Evolutionary conservation across 179 eudicot species (phyloP).

Genomic region (Silene noctiflora): DNA sequence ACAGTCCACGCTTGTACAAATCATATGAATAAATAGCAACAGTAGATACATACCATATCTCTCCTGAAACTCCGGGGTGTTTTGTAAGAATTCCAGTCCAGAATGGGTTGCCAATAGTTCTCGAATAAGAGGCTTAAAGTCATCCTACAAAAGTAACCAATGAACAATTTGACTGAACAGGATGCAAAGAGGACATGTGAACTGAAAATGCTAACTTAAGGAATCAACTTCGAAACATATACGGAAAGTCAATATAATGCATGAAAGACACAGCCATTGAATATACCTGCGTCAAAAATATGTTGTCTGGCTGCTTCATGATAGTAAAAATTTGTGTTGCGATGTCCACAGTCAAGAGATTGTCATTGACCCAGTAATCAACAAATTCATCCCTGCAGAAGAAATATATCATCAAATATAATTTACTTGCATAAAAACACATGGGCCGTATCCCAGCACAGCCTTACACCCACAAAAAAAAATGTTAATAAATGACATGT

Average conservation of each 20-base stretch:
- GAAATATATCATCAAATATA: neutral
- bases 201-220: neutral
- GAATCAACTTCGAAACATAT: neutral
- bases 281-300: slow-evolving; percentile 64
- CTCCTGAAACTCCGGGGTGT: slow-evolving; percentile 98
- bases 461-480: neutral
- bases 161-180: neutral
- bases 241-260: neutral
- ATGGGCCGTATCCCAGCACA: neutral
- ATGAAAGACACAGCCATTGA: neutral
- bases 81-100: slow-evolving; percentile 90
- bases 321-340: slow-evolving; percentile 68
- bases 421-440: neutral
- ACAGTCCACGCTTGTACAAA: neutral
- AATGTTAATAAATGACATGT: neutral
- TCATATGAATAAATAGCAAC: neutral
- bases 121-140: slow-evolving; percentile 80
- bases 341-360: slow-evolving; percentile 72
- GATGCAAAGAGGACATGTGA: neutral
- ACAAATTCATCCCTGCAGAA: slow-evolving; percentile 83
- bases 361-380: slow-evolving; percentile 82
- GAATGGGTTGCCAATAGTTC: slow-evolving; percentile 96
- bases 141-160: slow-evolving; percentile 46
- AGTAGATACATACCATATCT: slow-evolving; percentile 66
- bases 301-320: slow-evolving; percentile 75